Evolutionary conservation across 2,329 filamentous ascomycete species (phyloP).

Genomic region (Aspergillus vadensis): DNA sequence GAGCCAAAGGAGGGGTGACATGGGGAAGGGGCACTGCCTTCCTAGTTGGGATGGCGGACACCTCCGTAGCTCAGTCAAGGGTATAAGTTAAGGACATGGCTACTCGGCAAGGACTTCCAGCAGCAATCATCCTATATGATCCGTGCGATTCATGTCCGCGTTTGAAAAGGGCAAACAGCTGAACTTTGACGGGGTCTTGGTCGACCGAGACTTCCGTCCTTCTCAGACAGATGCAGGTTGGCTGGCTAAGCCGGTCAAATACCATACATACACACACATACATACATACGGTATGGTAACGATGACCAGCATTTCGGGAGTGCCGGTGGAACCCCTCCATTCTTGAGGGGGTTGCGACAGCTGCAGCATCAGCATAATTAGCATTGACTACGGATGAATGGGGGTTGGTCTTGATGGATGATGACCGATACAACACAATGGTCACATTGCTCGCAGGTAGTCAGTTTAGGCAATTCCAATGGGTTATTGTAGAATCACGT

Average conservation of each 20-base stretch:
- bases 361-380: constrained; percentile 13
- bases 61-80: background rate
- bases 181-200: background rate
- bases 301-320: constrained; percentile 20
- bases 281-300: constrained; percentile 8
- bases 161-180: background rate
- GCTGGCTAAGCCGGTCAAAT: background rate
- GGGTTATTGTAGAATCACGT: background rate
- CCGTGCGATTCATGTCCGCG: background rate
- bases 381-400: constrained; percentile 7
- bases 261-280: constrained; percentile 4
- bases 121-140: background rate
- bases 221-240: background rate
- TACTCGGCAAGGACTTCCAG: background rate
- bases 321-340: constrained; percentile 19
- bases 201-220: background rate
- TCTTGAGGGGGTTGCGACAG: constrained; percentile 18
- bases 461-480: background rate
- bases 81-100: background rate
- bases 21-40: background rate
- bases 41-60: background rate
- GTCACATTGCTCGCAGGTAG: constrained; percentile 2
- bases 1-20: background rate
- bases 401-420: background rate
- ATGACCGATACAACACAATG: background rate